Conservation (phyloP, 2,329 filamentous ascomycete species). For the Neofusicoccum sp. region DNA sequence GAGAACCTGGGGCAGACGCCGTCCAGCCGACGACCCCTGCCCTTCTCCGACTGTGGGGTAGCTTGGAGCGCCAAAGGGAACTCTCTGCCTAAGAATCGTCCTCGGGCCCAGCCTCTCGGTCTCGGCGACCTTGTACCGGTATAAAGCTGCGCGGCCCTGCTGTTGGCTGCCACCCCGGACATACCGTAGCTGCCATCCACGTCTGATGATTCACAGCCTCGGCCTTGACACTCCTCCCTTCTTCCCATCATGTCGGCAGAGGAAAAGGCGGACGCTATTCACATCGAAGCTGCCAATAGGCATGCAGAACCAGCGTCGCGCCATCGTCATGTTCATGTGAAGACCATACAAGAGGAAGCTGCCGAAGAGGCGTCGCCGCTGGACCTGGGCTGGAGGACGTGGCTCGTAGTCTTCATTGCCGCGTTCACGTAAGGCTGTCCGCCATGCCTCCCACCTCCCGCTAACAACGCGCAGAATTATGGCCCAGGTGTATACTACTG, state of each 20-base stretch:
- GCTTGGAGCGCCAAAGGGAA: not conserved
- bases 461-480: conserved; percentile 39
- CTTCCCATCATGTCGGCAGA: conserved; percentile 1
- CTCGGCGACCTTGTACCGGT: not conserved
- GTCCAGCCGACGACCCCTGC: conserved; percentile 2
- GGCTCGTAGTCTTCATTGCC: conserved; percentile 50
- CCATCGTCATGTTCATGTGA: conserved; percentile 21
- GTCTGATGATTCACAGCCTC: no score
- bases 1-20: not conserved
- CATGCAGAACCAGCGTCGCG: not conserved
- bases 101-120: not conserved
- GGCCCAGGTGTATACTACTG: conserved; percentile 56
- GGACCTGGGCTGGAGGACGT: conserved; percentile 55
- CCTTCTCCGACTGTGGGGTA: not conserved
- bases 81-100: not conserved
- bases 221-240: not conserved
- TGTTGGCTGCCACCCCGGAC: not conserved
- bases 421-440: conserved; percentile 43
- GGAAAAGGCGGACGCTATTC: not conserved
- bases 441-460: conserved; percentile 3
- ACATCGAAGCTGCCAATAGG: not conserved
- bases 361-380: conserved; percentile 40
- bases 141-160: not conserved
- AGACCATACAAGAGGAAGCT: conserved; percentile 31
- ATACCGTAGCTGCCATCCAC: not conserved